Conservation (phyloP, 2,329 filamentous ascomycete genomes). For the Zymoseptoria crescenta region DNA sequence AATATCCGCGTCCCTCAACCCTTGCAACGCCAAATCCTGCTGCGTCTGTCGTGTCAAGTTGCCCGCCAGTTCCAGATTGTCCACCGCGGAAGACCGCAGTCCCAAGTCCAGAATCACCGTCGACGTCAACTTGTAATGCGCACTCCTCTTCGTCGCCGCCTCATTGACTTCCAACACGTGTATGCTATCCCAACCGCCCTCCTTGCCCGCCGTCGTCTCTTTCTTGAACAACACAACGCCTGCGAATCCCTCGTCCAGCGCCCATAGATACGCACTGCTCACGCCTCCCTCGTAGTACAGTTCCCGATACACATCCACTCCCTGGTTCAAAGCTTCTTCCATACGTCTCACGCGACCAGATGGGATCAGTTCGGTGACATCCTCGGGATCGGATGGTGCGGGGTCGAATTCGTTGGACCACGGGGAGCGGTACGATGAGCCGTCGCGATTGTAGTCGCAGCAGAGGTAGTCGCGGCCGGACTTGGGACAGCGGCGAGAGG, state of each 20-base stretch:
- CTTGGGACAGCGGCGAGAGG: slow-evolving; percentile 75
- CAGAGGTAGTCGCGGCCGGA: slow-evolving; percentile 92
- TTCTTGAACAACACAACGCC: slow-evolving; percentile 96
- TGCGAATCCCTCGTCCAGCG: slow-evolving; percentile 94
- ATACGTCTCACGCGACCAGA: slow-evolving; percentile 87
- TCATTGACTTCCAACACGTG: slow-evolving; percentile 97
- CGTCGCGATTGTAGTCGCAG: slow-evolving; percentile 99
- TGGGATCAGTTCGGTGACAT: slow-evolving; percentile 74
- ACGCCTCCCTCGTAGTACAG: slow-evolving; percentile 96
- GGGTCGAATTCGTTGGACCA: slow-evolving; percentile 99
- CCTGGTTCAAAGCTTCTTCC: slow-evolving; percentile 89
- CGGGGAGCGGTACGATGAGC: slow-evolving; percentile 94
- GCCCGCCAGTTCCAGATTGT: slow-evolving; percentile 83
- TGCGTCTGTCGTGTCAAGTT: slow-evolving; percentile 98
- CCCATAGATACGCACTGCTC: slow-evolving; percentile 96
- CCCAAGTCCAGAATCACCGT: slow-evolving; percentile 90
- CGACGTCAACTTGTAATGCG: slow-evolving; percentile 95
- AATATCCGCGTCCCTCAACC: slow-evolving; percentile 48
- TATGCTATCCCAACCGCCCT: slow-evolving; percentile 83
- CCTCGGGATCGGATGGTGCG: slow-evolving; percentile 58
- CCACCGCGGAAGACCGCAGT: slow-evolving; percentile 58
- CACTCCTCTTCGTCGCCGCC: slow-evolving; percentile 63
- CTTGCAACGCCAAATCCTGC: slow-evolving; percentile 68
- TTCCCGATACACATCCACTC: slow-evolving; percentile 93
- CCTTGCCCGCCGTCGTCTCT: slow-evolving; percentile 44